phyloP scores from a whole-genome alignment of 2,329 filamentous ascomycete genomes.

The Xylaria sp. region DNA sequence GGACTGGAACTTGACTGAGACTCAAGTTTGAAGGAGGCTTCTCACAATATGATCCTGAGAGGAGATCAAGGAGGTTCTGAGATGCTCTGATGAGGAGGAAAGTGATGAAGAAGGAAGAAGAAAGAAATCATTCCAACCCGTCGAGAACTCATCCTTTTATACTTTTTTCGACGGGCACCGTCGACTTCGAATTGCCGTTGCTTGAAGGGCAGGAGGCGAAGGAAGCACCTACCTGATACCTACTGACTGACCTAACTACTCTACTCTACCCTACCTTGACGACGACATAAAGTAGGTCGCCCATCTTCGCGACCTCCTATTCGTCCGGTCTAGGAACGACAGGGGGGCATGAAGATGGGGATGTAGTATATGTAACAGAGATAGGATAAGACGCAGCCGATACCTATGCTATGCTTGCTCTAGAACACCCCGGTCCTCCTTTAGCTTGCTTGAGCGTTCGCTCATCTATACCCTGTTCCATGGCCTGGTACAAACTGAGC shows the following conservation, averaged over 20 bases:
- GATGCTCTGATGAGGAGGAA: slow-evolving; percentile 53
- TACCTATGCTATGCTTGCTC: slow-evolving; percentile 6
- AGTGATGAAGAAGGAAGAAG: slow-evolving; percentile 63
- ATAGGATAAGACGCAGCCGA: slow-evolving; percentile 17
- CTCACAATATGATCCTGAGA: slow-evolving; percentile 37
- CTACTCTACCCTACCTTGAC: slow-evolving; percentile 5
- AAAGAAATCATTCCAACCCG: slow-evolving; percentile 57
- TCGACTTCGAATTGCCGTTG: slow-evolving; percentile 22
- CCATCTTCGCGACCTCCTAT: slow-evolving; percentile 30
- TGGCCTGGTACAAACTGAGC: slow-evolving; percentile 17
- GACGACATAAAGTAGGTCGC: slow-evolving; percentile 13
- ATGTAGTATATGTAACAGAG: slow-evolving; percentile 30
- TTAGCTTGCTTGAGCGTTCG: slow-evolving; percentile 26
- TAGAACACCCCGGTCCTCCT: background rate
- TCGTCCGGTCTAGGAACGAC: slow-evolving; percentile 38
- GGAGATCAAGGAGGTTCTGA: slow-evolving; percentile 42
- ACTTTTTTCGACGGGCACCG: slow-evolving; percentile 57
- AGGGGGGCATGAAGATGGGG: slow-evolving; percentile 21
- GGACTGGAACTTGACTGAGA: slow-evolving; percentile 28
- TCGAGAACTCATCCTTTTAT: slow-evolving; percentile 71
- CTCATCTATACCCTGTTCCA: slow-evolving; percentile 23
- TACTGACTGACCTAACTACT: background rate
- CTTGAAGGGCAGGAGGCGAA: slow-evolving; percentile 10
- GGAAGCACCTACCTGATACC: background rate
- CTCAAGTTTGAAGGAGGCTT: slow-evolving; percentile 30